Evolutionary conservation across 768 basidiomycete genomes (phyloP), one percentile per base, ranked within the genome.

Genomic region (Amylocystis lapponica): DNA sequence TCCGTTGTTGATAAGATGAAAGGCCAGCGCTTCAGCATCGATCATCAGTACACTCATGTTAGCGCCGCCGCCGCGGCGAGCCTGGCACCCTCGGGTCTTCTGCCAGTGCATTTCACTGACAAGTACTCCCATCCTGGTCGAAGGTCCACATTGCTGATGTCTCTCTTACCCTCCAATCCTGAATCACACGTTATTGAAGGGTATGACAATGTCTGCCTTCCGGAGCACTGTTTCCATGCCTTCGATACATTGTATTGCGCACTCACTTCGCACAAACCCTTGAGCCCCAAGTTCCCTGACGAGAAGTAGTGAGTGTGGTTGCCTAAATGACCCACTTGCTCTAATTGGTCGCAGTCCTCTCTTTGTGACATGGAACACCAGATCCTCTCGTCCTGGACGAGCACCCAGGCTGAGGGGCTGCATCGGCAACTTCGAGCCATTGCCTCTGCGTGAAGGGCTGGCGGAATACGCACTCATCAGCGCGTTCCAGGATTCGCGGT

Each of bases 331-430:
- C 21, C 34, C 26, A 23, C 9, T 20, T 20, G 27, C 11, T 34
- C 37, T 46, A 3, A 26, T 3, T 21, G 9, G 21, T 39, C 13
- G 4, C 50, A 92, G 91, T 64, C 92, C 94, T 11, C 71, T 99
- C 43, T 99, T 99, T 64, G 91, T 98, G 25, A 98, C 95, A 5
- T 99, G 94, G 94, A 93, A 91, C 64, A 83, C 78, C 34, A 76
- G 75, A 46, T 71, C 77, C 25, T 72, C 71, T 45, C 79, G 76
- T 44, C 67, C 78, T 16, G 80, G 79, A 25, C 75, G 78, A 45
- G 60, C 75, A 17, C 71, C 79, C 34, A 72, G 77, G 46, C 70
- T 99, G 48, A 70, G 95, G 40, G 95, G 95, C 36, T 99, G 95
- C 66, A 97, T 99, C 54, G 95, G 95, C 56, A 92, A 78, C 64